Evolutionary conservation across 2,329 filamentous ascomycete species (phyloP).

Genomic region (Penicillium sp.): DNA sequence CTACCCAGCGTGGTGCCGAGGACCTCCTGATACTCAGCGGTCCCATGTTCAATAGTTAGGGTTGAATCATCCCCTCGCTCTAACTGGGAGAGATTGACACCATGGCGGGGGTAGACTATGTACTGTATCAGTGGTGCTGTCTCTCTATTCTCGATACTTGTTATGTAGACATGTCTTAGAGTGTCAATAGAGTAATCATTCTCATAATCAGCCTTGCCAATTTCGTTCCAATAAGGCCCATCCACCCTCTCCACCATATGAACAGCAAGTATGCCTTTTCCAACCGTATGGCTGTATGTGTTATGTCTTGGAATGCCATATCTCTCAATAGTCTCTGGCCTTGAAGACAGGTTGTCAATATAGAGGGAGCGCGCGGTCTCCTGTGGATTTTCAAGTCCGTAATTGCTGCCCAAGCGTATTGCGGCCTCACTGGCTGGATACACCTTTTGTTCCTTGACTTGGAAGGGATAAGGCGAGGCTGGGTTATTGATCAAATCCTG

Average conservation of each 20-base stretch:
- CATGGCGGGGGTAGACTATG: background rate
- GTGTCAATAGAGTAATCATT: background rate
- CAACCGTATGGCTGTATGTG: background rate
- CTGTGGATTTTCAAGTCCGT: too few species aligned
- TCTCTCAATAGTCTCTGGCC: background rate
- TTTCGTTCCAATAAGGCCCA: background rate
- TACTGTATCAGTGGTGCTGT: background rate
- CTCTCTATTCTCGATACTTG: background rate
- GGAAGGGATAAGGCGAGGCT: background rate
- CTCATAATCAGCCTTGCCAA: background rate
- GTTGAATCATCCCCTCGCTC: accelerated
- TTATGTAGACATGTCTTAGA: background rate
- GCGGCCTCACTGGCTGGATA: too few species aligned
- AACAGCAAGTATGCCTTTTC: background rate
- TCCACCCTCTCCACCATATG: background rate
- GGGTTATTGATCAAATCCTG: background rate
- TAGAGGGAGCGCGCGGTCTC: too few species aligned
- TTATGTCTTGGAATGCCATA: background rate
- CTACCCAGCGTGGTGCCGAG: background rate
- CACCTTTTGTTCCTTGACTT: too few species aligned
- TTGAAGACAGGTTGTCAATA: too few species aligned
- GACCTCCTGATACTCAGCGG: background rate
- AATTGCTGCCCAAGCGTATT: too few species aligned
- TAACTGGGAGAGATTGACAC: background rate
- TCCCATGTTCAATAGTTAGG: background rate